Base-by-base conservation (phyloP, 2,329 filamentous ascomycete species). In the Paraphaeosphaeria minitans region DNA sequence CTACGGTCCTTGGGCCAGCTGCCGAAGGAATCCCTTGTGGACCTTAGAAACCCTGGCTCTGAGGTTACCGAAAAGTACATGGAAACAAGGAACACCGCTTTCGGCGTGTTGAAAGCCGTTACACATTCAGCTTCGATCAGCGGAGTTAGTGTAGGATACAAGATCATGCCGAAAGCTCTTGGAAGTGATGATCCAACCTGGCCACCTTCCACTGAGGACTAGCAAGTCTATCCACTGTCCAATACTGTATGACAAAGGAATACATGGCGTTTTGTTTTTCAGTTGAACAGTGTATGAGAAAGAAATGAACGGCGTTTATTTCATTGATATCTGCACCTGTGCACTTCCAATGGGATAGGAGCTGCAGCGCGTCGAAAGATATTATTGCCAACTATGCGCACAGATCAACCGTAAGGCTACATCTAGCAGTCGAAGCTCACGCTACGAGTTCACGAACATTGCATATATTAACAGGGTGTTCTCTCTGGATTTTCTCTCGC, bases 1-100 rank as follows among this genome's bases (percentile, higher is more conserved):
- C 67, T 87, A 39, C 75, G 82, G 29, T 84, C 82, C 31, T 65
- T 87, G 14, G 84, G 85, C 0, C 84, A 84, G 57, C 81, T 80
- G 60, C 70, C 76, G 4, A 82, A 77, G 0, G 66, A 63, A 73
- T 64, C 2, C 83, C 83, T 0, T 86, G 1, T 66, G 66, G 4
- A 62, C 56, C 12, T 74, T n/a, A 16, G 80, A 57, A 75, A 73
- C 35, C 63, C 66, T 7, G 63, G 58, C 3, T 66, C 75, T 10
- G 59, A 68, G 22, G 73, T 77, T 41, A 71, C 77, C 0, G 51
- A 62, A 0, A 58, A 70, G 9, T 81, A 74, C 46, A 73, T 83
- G 9, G 83, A 85, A 64, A 78, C 75, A 6, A 73, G 71, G n/a
- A 53, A 75, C 14, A 82, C 79, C 2, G 77, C 60, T 0, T 84